Evolutionary conservation across 2,329 filamentous ascomycete species (phyloP), one percentile per base, ranked within the genome.

Genomic region (Blastomyces emzantsi): DNA sequence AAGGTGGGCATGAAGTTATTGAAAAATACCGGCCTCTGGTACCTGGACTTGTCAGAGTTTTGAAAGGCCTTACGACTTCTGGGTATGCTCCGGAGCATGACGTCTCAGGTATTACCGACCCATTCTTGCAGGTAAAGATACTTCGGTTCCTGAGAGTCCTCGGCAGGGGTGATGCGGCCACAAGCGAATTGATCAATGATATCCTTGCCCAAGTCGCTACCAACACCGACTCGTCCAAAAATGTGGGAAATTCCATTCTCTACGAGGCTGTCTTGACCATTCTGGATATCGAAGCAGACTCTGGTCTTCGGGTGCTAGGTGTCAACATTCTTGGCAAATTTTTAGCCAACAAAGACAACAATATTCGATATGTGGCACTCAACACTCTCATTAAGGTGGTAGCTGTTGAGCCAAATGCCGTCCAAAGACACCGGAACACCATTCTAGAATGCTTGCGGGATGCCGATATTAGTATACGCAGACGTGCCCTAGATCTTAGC

Each of bases 271-370:
- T 99, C 47, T 86, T 94, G 54, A 99, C 94, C 0, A 99, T 99
- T 69, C 86, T 99, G 59, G 94, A 99, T 69, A 97, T 99, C 62
- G 94, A 99, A 76, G 95, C 94, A 28, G 95, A 99, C 73, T 96
- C 94, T 11, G 93, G 94, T 45, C 80, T 99, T 67, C 85, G 95
- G 60, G 94, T 99, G 28, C 83, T 99, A 33, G 94, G 94, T 72
- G 94, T 99, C 70, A 99, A 99, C 74, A 99, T 99, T 68, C 85
- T 99, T 30, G 94, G 95, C 74, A 99, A 97, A 75, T 99, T 99
- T 78, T 79, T 99, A 66, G 88, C 92, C n/a, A 99, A 99, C 80
- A 88, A 93, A 70, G 94, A 99, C 78, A 99, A 99, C 82, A 99
- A 99, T 74, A 99, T 99, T 71, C 89, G 94, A 76, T 99, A 99